phyloP scores from a whole-genome alignment of 2,329 filamentous ascomycete genomes.

The Leptosphaerulina australis region DNA sequence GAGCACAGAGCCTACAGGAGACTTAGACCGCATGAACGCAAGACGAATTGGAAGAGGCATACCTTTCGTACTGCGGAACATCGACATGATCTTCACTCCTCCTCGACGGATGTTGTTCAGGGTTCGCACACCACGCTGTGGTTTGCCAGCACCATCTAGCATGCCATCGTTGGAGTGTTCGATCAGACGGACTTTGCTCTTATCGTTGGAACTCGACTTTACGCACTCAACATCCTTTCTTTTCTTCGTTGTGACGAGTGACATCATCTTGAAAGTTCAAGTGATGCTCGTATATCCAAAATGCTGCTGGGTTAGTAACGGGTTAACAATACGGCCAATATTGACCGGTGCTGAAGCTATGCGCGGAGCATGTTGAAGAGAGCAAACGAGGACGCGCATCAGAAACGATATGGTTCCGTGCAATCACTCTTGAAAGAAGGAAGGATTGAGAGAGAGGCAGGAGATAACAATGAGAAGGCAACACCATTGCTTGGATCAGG shows the following conservation, averaged over 20 bases:
- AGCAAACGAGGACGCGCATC: neutral
- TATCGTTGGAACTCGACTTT: conserved; percentile 29
- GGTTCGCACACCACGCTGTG: conserved; percentile 31
- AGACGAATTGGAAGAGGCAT: neutral
- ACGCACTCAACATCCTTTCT: conserved; percentile 38
- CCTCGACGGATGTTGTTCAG: conserved; percentile 39
- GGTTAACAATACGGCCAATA: conserved; percentile 9
- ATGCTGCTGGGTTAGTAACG: conserved; percentile 9
- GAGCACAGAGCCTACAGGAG: neutral
- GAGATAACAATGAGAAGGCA: neutral
- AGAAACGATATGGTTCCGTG: neutral
- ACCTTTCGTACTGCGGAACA: conserved; percentile 45
- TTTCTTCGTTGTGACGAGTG: conserved; percentile 40
- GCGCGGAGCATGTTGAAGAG: conserved; percentile 1
- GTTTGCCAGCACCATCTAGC: conserved; percentile 19
- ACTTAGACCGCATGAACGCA: neutral
- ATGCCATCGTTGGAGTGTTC: conserved; percentile 27
- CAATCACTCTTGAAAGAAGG: neutral
- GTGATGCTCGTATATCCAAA: neutral
- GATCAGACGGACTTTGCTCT: conserved; percentile 44
- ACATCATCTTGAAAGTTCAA: conserved; percentile 34
- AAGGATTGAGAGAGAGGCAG: neutral
- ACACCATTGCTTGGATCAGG: neutral
- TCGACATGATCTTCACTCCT: conserved; percentile 43
- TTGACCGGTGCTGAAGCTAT: conserved; percentile 6